Percentiles rank a stretch among this genome's conserved stretches.
These are phyloP conservation scores for Sparassis latifolia DNA, from an alignment of 1,284 basidiomycete species.

Conservation along the genomic window DNA sequence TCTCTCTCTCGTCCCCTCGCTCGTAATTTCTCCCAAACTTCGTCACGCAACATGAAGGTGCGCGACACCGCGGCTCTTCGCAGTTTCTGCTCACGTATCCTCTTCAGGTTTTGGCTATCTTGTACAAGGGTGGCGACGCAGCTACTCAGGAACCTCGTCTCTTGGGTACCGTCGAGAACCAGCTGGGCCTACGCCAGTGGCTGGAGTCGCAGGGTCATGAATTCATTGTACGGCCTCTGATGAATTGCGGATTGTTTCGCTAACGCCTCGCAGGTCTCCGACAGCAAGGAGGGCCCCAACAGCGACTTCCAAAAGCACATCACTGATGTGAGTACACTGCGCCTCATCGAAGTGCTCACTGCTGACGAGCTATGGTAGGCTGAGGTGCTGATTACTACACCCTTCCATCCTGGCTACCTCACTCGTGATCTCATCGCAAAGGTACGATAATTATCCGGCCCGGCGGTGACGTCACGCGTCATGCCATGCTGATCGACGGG, in stretches of 20 bases:
- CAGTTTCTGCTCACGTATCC: neutral
- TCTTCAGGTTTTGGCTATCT: slow-evolving; percentile 70
- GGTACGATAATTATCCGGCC: slow-evolving; percentile 9
- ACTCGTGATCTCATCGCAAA: slow-evolving; percentile 68
- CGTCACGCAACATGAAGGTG: slow-evolving; percentile 19
- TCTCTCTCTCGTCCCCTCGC: slow-evolving; percentile 6
- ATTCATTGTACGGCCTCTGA: slow-evolving; percentile 43
- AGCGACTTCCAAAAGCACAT: slow-evolving; percentile 88
- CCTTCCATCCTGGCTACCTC: slow-evolving; percentile 90
- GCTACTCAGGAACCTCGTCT: slow-evolving; percentile 80
- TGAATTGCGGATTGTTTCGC: slow-evolving; percentile 1
- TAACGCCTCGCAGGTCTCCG: slow-evolving; percentile 51
- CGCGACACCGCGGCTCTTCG: neutral
- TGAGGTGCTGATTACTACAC: slow-evolving; percentile 83
- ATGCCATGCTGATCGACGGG: neutral
- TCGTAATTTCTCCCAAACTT: slow-evolving; percentile 4
- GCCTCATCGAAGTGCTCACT: neutral
- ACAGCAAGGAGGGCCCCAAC: slow-evolving; percentile 83
- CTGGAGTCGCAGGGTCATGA: slow-evolving; percentile 76
- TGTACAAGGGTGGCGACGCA: slow-evolving; percentile 70
- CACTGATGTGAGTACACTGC: slow-evolving; percentile 55
- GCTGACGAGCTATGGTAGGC: slow-evolving; percentile 29
- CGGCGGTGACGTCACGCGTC: neutral
- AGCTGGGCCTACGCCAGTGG: slow-evolving; percentile 74
- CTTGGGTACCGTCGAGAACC: slow-evolving; percentile 87